Conservation (phyloP, 257 asterid species). For the Nicotiana knightiana region DNA sequence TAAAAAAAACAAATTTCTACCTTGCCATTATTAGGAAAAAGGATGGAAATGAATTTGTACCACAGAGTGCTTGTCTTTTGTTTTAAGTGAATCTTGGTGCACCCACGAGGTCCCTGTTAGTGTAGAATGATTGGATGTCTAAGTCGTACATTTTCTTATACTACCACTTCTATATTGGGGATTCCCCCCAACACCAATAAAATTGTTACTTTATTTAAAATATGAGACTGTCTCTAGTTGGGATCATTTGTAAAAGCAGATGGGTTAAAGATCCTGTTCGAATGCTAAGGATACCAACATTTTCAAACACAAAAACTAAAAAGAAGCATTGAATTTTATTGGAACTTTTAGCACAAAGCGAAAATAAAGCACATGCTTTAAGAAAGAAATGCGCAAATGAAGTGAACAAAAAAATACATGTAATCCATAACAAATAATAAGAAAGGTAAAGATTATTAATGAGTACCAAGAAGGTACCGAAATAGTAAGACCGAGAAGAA, state of each 20-base stretch:
- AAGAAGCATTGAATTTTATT: background rate
- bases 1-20: background rate
- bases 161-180: background rate
- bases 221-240: background rate
- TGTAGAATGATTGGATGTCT: background rate
- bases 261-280: background rate
- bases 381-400: background rate
- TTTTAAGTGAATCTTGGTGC: background rate
- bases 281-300: background rate
- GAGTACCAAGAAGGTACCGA: background rate
- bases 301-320: background rate
- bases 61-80: background rate
- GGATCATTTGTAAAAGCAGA: background rate
- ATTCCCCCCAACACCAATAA: background rate
- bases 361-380: background rate
- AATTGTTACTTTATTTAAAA: background rate
- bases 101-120: background rate
- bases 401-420: background rate
- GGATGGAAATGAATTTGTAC: background rate
- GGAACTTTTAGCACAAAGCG: background rate
- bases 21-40: background rate
- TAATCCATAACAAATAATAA: background rate
- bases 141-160: background rate
- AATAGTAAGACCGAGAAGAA: background rate
- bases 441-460: background rate